Evolutionary conservation across 1,284 basidiomycete species (phyloP), one percentile per base, ranked within the genome.

Genomic region (Microbotryum intermedium): DNA sequence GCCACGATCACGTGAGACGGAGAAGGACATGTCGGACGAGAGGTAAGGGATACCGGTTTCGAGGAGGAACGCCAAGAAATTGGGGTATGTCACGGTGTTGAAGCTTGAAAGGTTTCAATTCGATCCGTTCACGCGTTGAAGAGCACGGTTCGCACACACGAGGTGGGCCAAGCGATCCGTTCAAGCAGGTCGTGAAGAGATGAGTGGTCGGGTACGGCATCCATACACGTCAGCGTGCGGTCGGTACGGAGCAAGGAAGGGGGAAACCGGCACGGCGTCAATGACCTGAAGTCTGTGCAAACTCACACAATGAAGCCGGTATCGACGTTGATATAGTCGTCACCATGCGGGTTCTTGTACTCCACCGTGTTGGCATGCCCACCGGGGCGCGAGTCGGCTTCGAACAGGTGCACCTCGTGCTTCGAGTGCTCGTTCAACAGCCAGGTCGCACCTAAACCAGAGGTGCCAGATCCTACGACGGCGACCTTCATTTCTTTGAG

Each of bases 361-460:
- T 72, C 72, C 16, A 87, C 83, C 0, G 87, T 90, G 70, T 90
- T 84, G 20, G 87, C 85, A 72, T 91, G 88, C 2, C 88, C 88
- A 23, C 88, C 88, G 0, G 84, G 80, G 54, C 84, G 80, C 51
- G 75, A 73, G 53, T 84, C 83, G 1, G 83, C 79, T 72, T 91
- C 88, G 72, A 84, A 90, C 0, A 90, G 76, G 69, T 90, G 84
- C 5, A 89, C 87, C 71, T 87, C 82, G 72, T 89, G 86, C 47
- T 84, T 80, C 50, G 85, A 87, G 71, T 85, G 78, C 71, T 90
- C 85, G 72, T 90, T 90, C 63, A 90, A 76, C 18, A 84, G 85
- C 87, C 88, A 90, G 20, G 85, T 82, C 7, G 87, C 85, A 23
- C 80, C 83, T 5, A 90, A 79, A 23, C 88, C 88, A 46, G 86